Evolutionary conservation across 1,284 basidiomycete genomes (phyloP), one percentile per base, ranked within the genome.

Genomic region (Trametes hirsuta): DNA sequence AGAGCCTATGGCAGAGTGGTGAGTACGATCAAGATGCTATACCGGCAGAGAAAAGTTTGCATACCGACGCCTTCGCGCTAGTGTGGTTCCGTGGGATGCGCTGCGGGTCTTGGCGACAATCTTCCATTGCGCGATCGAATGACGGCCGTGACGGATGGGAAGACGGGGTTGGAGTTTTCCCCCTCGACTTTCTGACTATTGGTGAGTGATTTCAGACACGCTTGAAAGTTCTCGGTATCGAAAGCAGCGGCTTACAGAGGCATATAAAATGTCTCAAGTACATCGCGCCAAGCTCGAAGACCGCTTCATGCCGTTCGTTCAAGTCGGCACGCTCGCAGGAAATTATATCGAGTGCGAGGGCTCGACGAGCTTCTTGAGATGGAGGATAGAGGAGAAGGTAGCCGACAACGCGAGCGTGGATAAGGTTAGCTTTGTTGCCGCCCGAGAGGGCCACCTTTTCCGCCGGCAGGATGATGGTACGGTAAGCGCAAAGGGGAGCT

Each of bases 1-100:
- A 74, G 66, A 40, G 52, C 52, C 52, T 53, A 39, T n/a, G 35
- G 14, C n/a, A 68, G 68, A 70, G 72, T 30, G 3, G 21, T 53
- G 44, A 53, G 44, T 22, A 46, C 2, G 18, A 22, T n/a, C 30
- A n/a, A 6, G 42, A 46, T 39, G 44, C 44, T 35, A 44, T 41
- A 37, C 39, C 5, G 22, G 10, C 35, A 15, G 18, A 47, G 22
- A 25, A 15, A 46, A 45, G 36, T 46, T 18, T 18, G 9, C 18
- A 24, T 39, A 53, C 52, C 12, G 34, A 39, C 15, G 44, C 35
- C 35, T 53, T 53, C 52, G 44, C 52, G 35, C 36, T 40, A 21
- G 44, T 25, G 36, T 39, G 52, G 36, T 46, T n/a, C 24, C 34
- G 52, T n/a, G 52, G 52, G 35, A 35, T 36, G 35, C 35, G 52